Evolutionary conservation across 1,139 yeast species (phyloP).

Genomic region (Magnusiomyces fungicola): DNA sequence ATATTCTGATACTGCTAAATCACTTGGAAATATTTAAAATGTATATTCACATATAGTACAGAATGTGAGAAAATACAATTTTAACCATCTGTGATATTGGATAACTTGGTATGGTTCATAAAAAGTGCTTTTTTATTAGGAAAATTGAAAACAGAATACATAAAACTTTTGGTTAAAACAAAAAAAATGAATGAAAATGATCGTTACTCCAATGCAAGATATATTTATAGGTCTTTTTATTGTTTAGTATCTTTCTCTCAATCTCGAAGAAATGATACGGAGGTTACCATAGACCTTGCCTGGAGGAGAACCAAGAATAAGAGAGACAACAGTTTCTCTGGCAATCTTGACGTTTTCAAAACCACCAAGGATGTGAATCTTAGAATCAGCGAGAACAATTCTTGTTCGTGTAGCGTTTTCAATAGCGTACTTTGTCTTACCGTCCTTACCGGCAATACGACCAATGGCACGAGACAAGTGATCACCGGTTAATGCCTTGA

Average conservation of each 20-base stretch:
- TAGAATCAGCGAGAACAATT: conserved; percentile 92
- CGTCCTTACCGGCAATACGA: conserved; percentile 99
- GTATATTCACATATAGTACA: no score
- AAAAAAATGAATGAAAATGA: no score
- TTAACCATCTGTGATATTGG: no score
- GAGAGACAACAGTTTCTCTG: conserved; percentile 87
- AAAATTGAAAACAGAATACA: no score
- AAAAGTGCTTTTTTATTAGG: no score
- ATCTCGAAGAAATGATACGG: conserved; percentile 92
- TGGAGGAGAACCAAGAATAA: conserved; percentile 96
- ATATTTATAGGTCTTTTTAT: no score
- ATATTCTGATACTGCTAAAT: no score
- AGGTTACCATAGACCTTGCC: conserved; percentile 96
- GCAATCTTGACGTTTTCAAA: conserved; percentile 97
- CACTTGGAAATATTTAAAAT: no score
- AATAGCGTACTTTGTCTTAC: conserved; percentile 95
- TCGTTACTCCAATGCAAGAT: no score
- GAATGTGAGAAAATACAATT: no score
- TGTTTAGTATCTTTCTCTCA: conserved; percentile 83
- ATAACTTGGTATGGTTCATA: no score
- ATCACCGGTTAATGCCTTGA: conserved; percentile 89
- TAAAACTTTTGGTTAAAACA: no score
- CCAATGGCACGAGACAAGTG: conserved; percentile 98
- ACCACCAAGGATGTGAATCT: conserved; percentile 94
- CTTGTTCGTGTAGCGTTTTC: conserved; percentile 98